Conservation (phyloP, 2,329 filamentous ascomycete species). For the Penicillium sp. region DNA sequence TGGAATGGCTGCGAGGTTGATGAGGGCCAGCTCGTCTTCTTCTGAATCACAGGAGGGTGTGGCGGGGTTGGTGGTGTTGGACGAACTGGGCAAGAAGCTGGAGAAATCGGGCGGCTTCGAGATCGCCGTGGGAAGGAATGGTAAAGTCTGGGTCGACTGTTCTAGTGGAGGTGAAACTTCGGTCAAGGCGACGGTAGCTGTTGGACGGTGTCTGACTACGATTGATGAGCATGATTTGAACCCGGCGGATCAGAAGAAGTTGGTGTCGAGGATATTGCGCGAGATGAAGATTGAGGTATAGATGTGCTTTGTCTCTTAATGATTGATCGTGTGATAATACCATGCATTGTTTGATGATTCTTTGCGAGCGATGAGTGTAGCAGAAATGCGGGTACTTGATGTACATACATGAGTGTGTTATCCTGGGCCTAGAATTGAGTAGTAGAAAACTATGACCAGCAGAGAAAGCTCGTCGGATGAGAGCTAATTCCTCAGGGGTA, state of each 20-base stretch:
- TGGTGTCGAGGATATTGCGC: conserved; percentile 37
- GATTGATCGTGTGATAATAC: too few relatives aligned
- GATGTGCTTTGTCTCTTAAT: too few relatives aligned
- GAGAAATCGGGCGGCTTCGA: conserved; percentile 60
- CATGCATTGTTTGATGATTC: too few relatives aligned
- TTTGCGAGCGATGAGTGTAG: too few relatives aligned
- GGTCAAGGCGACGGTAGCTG: conserved; percentile 61
- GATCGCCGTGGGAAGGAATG: conserved; percentile 86
- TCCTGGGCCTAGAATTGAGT: too few relatives aligned
- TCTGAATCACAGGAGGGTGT: conserved; percentile 38
- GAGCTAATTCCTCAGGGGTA: too few relatives aligned
- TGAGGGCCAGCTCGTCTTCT: conserved; percentile 37
- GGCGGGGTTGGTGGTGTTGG: conserved; percentile 63
- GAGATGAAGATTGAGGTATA: conserved; percentile 37
- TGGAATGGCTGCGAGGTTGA: conserved; percentile 67
- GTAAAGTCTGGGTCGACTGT: conserved; percentile 82
- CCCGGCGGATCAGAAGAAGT: conserved; percentile 39
- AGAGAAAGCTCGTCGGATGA: too few relatives aligned
- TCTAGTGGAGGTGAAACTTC: conserved; percentile 46
- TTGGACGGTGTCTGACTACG: conserved; percentile 68
- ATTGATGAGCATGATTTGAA: conserved; percentile 57
- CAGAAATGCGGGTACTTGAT: too few relatives aligned
- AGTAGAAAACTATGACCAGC: too few relatives aligned
- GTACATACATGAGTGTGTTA: too few relatives aligned
- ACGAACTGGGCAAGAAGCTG: conserved; percentile 71